A percentile compares a stretch with the other conserved stretches of the same genome.
These are phyloP conservation scores for Cerrena zonata DNA, from an alignment of 1,284 basidiomycete species.

Conservation along the genomic window DNA sequence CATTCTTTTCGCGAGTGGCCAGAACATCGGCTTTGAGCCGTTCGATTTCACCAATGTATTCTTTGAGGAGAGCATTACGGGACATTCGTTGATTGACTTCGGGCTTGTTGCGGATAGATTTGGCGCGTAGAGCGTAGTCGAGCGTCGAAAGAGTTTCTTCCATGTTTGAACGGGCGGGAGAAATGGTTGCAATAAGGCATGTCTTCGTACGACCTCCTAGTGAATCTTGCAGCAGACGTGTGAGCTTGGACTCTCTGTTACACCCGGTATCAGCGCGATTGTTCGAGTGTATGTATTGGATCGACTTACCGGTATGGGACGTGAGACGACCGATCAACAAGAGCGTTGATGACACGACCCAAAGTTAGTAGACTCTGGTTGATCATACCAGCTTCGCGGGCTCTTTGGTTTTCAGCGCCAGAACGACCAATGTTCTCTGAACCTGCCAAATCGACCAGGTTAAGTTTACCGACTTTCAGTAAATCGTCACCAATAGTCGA, in stretches of 20 bases:
- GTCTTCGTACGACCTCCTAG: slow-evolving; percentile 98
- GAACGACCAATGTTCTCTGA: slow-evolving; percentile 96
- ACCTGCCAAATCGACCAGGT: slow-evolving; percentile 94
- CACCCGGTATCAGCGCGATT: slow-evolving; percentile 4
- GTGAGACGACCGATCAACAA: slow-evolving; percentile 88
- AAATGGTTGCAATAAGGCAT: slow-evolving; percentile 94
- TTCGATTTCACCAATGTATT: slow-evolving; percentile 94
- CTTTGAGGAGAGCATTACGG: slow-evolving; percentile 86
- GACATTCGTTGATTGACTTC: slow-evolving; percentile 94
- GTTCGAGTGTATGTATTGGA: neutral
- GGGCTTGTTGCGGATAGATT: slow-evolving; percentile 92
- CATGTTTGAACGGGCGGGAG: slow-evolving; percentile 85
- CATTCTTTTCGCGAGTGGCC: slow-evolving; percentile 89
- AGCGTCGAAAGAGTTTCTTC: slow-evolving; percentile 98
- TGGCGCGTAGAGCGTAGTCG: slow-evolving; percentile 94
- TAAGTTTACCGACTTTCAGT: slow-evolving; percentile 89
- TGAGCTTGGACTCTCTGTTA: slow-evolving; percentile 79
- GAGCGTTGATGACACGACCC: slow-evolving; percentile 92
- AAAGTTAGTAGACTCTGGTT: slow-evolving; percentile 96
- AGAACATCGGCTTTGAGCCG: slow-evolving; percentile 86
- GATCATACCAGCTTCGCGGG: slow-evolving; percentile 97
- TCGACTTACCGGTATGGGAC: slow-evolving; percentile 81
- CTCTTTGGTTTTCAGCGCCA: slow-evolving; percentile 92
- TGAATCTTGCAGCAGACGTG: slow-evolving; percentile 41
- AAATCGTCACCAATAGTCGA: slow-evolving; percentile 80